phyloP scores from a whole-genome alignment of 108 stramenopile species.

The Pseudonitzschia pungens region DNA sequence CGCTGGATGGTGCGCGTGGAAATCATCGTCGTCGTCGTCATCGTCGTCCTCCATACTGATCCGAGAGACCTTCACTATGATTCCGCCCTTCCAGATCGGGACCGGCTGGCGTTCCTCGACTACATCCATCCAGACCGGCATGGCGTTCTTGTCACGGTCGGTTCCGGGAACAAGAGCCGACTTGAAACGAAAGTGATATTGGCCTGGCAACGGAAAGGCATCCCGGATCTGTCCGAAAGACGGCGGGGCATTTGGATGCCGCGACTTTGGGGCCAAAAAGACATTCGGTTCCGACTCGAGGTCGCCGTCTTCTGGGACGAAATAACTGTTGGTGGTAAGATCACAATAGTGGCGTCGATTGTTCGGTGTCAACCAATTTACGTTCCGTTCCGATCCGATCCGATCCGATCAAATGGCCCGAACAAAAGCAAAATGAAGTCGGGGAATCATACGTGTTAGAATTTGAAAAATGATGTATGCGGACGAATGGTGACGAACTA shows the following conservation, averaged over 20 bases:
- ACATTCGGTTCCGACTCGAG: constrained; percentile 88
- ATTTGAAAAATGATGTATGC: background rate
- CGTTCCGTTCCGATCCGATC: no score
- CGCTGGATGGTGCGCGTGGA: constrained; percentile 15
- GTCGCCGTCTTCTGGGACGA: constrained; percentile 95
- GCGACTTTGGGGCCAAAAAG: constrained; percentile 85
- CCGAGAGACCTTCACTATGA: constrained; percentile 82
- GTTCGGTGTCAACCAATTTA: background rate
- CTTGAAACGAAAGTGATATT: constrained; percentile 97
- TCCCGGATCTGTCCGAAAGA: constrained; percentile 77
- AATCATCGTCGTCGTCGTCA: constrained; percentile 66
- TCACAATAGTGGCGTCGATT: background rate
- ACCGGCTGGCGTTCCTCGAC: constrained; percentile 72
- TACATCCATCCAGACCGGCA: constrained; percentile 90
- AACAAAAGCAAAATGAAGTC: no score
- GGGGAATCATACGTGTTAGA: no score
- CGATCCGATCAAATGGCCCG: no score
- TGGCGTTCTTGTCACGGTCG: constrained; percentile 76
- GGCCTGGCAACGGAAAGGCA: constrained; percentile 91
- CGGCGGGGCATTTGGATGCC: constrained; percentile 70
- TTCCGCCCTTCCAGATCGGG: constrained; percentile 67
- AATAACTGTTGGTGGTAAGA: constrained; percentile 61
- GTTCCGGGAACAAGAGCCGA: constrained; percentile 76
- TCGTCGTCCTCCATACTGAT: constrained; percentile 67
- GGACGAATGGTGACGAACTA: no score